phyloP scores from a whole-genome alignment of 2,329 filamentous ascomycete genomes.

The Sporothrix mexicana region DNA sequence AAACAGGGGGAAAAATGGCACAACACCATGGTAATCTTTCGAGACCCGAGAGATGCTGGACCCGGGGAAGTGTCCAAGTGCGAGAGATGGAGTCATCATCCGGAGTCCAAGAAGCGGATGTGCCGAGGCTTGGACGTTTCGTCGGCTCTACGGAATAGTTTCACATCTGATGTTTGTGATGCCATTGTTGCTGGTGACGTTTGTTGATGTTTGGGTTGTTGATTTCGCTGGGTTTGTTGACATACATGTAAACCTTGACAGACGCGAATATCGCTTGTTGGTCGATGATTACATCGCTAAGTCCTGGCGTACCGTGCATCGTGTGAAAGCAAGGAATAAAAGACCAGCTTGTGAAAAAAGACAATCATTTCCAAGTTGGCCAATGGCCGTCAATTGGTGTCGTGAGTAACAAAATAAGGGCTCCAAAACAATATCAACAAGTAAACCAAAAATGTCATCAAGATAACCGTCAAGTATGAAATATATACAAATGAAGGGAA shows the following conservation, averaged over 20 bases:
- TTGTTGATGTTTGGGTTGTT: not conserved
- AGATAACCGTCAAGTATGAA: not conserved
- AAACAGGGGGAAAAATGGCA: not conserved
- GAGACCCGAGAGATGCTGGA: not conserved
- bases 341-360: not conserved
- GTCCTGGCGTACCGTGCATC: not conserved
- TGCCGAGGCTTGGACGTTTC: slow-evolving; percentile 23
- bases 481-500: not conserved
- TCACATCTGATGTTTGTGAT: slow-evolving; percentile 23
- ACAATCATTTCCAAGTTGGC: not conserved
- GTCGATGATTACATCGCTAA: slow-evolving; percentile 6
- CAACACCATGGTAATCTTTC: not conserved
- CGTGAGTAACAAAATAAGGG: not conserved
- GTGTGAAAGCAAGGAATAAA: not conserved
- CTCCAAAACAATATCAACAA: not conserved
- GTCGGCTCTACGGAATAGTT: slow-evolving; percentile 24
- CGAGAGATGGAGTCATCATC: not conserved
- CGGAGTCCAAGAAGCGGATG: slow-evolving; percentile 13
- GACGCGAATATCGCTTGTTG: not conserved
- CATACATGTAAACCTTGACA: not conserved
- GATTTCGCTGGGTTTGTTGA: not conserved
- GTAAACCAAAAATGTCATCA: not conserved
- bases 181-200: not conserved
- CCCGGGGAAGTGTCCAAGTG: slow-evolving; percentile 4
- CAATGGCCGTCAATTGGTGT: not conserved